Evolutionary conservation across 2,329 filamentous ascomycete species (phyloP), one percentile per base, ranked within the genome.

Genomic region (Trichoderma polysporum): DNA sequence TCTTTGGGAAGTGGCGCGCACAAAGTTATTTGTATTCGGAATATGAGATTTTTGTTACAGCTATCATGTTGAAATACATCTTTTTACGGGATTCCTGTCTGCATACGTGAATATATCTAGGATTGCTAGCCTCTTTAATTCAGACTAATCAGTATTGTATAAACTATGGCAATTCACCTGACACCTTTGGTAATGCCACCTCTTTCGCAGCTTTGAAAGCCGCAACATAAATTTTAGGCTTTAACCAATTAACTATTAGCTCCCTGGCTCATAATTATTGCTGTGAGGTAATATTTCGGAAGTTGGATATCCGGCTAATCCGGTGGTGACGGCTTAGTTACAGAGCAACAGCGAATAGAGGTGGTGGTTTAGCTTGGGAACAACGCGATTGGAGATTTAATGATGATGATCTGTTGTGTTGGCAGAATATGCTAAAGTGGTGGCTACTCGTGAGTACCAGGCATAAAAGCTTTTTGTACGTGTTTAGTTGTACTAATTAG

Each of bases 161-260:
- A 59, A 17, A 29, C 19, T 19, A 61, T 15, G 29, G 47, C 35
- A 68, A 53, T 58, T 60, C 70, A 6, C 74, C 73, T 5, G 22
- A 65, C 1, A 80, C 68, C 37, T 80, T 76, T 8, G 72, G 74
- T 13, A 58, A 54, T 1, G 79, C 79, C 1, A 74, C 73, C 15
- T 74, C 68, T 70, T 79, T 79, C 17, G 79, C 73, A 2, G 77
- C 75, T 35, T 73, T 72, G 74, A 81, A 80, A 2, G 81, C 82
- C 50, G 77, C 72, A 1, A 74, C 68, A 70, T 79, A 83, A 67
- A 86, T 67, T 27, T 77, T 78, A 0, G 85, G 84, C 0, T 85
- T 86, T 68, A 87, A n/a, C n/a, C n/a, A n/a, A n/a, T n/a, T n/a
- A n/a, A n/a, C n/a, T n/a, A n/a, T n/a, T n/a, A n/a, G n/a, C n/a